Percentiles rank a stretch among this genome's conserved stretches.
Evolutionary conservation across 805 yeast genomes (phyloP).

Genomic region (Saccharomyces mikatae): DNA sequence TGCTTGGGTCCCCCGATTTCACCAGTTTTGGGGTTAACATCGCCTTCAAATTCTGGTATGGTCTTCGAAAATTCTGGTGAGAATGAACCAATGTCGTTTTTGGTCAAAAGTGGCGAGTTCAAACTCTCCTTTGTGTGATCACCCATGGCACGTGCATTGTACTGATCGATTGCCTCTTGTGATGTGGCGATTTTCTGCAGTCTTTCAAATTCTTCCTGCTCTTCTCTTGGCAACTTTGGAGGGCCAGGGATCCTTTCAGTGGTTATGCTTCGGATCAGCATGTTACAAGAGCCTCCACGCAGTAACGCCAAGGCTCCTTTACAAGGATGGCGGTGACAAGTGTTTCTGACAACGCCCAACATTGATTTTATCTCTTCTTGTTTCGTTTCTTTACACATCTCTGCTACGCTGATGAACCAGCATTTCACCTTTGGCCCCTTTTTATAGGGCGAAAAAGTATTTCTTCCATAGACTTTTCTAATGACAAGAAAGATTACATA

Average conservation of each 20-base stretch:
- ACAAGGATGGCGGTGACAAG: background rate
- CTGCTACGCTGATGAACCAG: background rate
- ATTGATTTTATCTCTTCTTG: background rate
- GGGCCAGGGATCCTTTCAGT: slow-evolving; percentile 25
- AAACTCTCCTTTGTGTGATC: slow-evolving; percentile 26
- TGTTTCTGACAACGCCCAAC: background rate
- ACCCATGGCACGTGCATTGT: slow-evolving; percentile 41
- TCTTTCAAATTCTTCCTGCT: slow-evolving; percentile 74
- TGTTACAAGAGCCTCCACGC: background rate
- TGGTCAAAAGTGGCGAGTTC: slow-evolving; percentile 31
- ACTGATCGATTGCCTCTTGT: slow-evolving; percentile 70
- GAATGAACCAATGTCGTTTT: slow-evolving; percentile 52
- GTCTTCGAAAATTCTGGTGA: slow-evolving; percentile 67
- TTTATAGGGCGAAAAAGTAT: background rate
- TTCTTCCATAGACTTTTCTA: background rate
- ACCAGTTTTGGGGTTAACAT: slow-evolving; percentile 86
- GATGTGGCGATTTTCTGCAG: slow-evolving; percentile 74
- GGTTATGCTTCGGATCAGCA: slow-evolving; percentile 6
- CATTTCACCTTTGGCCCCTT: background rate
- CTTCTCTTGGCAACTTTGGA: slow-evolving; percentile 29
- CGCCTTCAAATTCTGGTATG: slow-evolving; percentile 93
- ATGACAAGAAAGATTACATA: background rate
- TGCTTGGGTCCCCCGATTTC: slow-evolving; percentile 97
- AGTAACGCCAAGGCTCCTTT: background rate
- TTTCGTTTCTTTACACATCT: background rate